A percentile compares a stretch with the other conserved stretches of the same genome.
Conservation (phyloP, 352 stramenopile genomes). For the Pythium coloratum region DNA sequence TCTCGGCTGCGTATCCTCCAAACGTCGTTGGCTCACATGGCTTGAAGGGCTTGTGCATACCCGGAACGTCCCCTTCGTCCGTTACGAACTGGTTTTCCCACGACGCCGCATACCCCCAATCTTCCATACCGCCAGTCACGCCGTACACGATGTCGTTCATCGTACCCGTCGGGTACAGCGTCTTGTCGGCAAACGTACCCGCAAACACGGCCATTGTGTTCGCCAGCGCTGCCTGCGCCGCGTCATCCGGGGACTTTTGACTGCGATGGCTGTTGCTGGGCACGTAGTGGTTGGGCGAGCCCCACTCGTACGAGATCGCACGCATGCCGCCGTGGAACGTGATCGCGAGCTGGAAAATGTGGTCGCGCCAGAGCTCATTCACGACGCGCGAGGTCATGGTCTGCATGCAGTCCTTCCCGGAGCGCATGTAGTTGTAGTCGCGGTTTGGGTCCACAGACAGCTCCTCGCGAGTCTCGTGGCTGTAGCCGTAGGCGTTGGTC, state of each 20-base stretch:
- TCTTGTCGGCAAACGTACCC: conserved; percentile 64
- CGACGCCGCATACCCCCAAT: conserved; percentile 94
- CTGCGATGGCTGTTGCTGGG: conserved; percentile 46
- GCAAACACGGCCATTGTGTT: conserved; percentile 69
- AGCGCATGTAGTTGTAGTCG: conserved; percentile 97
- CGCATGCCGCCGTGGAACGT: conserved; percentile 98
- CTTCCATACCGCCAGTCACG: conserved; percentile 97
- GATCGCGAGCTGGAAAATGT: conserved; percentile 96
- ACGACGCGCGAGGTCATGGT: conserved; percentile 95
- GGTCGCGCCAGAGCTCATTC: conserved; percentile 96
- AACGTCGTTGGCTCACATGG: conserved; percentile 87
- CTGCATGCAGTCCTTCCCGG: conserved; percentile 89
- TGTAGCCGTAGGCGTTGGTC: conserved; percentile 95
- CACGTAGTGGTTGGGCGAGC: conserved; percentile 88
- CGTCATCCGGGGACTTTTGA: conserved; percentile 81
- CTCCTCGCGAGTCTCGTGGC: conserved; percentile 81
- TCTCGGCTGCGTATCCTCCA: conserved; percentile 87
- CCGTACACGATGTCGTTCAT: conserved; percentile 98
- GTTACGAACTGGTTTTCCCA: conserved; percentile 71
- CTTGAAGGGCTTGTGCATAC: conserved; percentile 47
- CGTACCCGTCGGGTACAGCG: conserved; percentile 76
- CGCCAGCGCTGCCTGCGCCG: conserved; percentile 60
- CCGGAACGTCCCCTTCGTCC: conserved; percentile 5
- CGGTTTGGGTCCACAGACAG: conserved; percentile 94
- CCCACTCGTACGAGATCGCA: conserved; percentile 98